Percentiles rank a stretch among this genome's conserved stretches.
Evolutionary conservation across 2,329 filamentous ascomycete genomes (phyloP).

Genomic region (Leptodontidium sp.): DNA sequence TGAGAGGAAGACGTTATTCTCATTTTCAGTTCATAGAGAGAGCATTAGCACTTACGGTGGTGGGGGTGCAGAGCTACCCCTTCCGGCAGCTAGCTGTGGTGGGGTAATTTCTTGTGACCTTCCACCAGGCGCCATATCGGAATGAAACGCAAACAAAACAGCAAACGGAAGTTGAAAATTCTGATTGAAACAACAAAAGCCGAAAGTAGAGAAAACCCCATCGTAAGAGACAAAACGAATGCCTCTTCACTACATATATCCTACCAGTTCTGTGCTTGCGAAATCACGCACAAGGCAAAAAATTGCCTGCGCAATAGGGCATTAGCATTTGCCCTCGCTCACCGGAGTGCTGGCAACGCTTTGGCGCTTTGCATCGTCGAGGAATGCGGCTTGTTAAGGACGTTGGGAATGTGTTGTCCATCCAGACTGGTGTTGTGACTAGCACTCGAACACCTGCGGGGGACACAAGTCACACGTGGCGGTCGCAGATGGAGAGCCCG

Average conservation of each 20-base stretch:
- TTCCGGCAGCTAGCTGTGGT: too few relatives aligned
- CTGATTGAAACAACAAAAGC: background rate
- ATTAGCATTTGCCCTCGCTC: background rate
- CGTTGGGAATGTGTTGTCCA: background rate
- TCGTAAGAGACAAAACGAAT: too few relatives aligned
- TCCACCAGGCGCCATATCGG: background rate
- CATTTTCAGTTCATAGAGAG: too few relatives aligned
- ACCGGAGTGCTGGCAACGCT: constrained; percentile 10
- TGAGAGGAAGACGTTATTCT: background rate
- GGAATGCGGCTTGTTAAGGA: background rate
- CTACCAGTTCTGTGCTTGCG: background rate
- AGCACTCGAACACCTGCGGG: background rate
- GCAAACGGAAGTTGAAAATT: background rate
- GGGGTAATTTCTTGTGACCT: background rate
- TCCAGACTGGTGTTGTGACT: background rate
- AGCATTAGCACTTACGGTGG: background rate
- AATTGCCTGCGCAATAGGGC: background rate
- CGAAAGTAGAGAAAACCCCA: background rate
- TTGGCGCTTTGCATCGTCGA: background rate
- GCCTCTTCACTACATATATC: background rate
- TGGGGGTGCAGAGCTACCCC: background rate
- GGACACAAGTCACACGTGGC: background rate
- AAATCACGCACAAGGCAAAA: background rate
- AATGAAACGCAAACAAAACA: background rate
- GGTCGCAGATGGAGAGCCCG: background rate